A percentile compares a stretch with the other conserved stretches of the same genome.
These are phyloP conservation scores for Mycothermus thermophilus DNA, from an alignment of 495 filamentous ascomycete species.

Conservation along the genomic window DNA sequence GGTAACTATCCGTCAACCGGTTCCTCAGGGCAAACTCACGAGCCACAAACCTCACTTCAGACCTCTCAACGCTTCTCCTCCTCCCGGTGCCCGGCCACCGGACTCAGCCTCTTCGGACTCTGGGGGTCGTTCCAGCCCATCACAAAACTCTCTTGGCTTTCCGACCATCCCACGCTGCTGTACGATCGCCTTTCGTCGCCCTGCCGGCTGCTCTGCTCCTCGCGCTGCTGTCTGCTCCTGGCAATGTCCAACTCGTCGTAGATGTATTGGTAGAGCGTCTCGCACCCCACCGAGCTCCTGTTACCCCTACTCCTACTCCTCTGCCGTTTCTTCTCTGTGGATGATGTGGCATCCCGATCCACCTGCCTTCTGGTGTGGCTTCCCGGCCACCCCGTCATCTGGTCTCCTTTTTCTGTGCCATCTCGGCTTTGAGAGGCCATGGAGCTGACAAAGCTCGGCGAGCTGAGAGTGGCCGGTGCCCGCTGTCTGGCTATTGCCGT, in stretches of 20 bases:
- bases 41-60: no score
- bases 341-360: slow-evolving; percentile 1
- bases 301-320: no score
- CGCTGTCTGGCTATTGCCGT: slow-evolving; percentile 6
- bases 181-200: not conserved
- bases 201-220: slow-evolving; percentile 1
- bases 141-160: slow-evolving; percentile 18
- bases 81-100: slow-evolving; percentile 11
- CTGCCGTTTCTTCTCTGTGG: no score
- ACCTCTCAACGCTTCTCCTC: not conserved
- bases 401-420: not conserved
- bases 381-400: slow-evolving; percentile 5
- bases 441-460: slow-evolving; percentile 18
- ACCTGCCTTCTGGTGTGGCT: not conserved
- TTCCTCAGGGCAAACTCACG: no score
- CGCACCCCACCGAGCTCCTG: slow-evolving; percentile 13
- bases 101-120: slow-evolving; percentile 17
- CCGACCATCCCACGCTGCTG: slow-evolving; percentile 9
- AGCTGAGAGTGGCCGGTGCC: slow-evolving; percentile 17
- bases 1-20: no score
- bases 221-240: slow-evolving; percentile 3
- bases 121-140: slow-evolving; percentile 16
- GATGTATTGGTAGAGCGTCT: slow-evolving; percentile 16
- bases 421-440: slow-evolving; percentile 14
- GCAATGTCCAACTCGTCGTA: slow-evolving; percentile 3